These are phyloP conservation scores for Diplodia mutila DNA, from an alignment of 2,329 filamentous ascomycete species.

Conservation along the genomic window DNA sequence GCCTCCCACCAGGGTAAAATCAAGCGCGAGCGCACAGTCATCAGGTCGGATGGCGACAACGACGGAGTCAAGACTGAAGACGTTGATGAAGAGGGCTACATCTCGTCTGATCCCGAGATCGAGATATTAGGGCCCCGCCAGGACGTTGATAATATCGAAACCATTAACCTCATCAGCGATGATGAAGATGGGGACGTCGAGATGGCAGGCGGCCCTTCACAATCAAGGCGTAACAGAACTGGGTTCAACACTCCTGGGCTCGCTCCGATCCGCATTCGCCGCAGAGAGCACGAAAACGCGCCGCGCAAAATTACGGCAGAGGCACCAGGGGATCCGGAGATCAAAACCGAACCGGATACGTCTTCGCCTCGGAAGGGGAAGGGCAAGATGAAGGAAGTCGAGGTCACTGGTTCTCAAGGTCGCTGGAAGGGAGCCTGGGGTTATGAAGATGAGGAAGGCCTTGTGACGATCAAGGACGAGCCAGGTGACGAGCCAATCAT, in stretches of 20 bases:
- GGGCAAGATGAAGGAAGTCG: constrained; percentile 48
- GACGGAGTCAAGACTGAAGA: constrained; percentile 37
- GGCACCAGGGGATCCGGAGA: constrained; percentile 51
- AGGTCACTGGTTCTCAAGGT: constrained; percentile 47
- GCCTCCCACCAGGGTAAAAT: background rate
- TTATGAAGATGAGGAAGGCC: constrained; percentile 43
- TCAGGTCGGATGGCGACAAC: constrained; percentile 27
- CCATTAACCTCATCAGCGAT: constrained; percentile 58
- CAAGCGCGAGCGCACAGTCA: constrained; percentile 11
- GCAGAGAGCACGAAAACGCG: constrained; percentile 60
- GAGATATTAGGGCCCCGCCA: constrained; percentile 53
- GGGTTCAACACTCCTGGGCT: constrained; percentile 36
- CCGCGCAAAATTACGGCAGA: constrained; percentile 59
- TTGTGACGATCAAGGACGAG: constrained; percentile 57
- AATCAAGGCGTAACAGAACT: constrained; percentile 18
- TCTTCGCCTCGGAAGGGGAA: constrained; percentile 39
- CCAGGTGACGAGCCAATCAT: constrained; percentile 53
- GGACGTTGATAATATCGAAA: constrained; percentile 59
- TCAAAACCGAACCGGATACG: constrained; percentile 36
- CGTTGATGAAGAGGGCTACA: constrained; percentile 45
- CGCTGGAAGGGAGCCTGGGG: constrained; percentile 52
- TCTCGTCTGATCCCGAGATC: constrained; percentile 56
- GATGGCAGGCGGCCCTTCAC: constrained; percentile 32
- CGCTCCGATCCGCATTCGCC: constrained; percentile 59
- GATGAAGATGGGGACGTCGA: constrained; percentile 47